Evolutionary conservation across 768 basidiomycete genomes (phyloP), one percentile per base, ranked within the genome.

Genomic region (Serendipita sp.): DNA sequence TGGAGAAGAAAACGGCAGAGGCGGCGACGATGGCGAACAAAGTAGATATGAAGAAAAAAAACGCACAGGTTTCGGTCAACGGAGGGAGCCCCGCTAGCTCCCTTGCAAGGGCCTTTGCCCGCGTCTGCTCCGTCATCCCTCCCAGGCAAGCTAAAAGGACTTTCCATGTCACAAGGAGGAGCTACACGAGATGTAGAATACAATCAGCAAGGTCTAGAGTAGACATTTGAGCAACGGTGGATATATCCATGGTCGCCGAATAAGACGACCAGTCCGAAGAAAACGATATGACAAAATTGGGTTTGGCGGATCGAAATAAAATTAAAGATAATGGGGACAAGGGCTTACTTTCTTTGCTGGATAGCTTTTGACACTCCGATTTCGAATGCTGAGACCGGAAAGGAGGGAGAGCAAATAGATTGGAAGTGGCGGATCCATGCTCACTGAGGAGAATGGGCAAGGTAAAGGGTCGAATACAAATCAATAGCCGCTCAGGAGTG

Each of bases 111-210:
- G 79, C 85, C 74, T 94, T 94, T 48, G 86, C 90, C 51, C 90
- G 82, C 5, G 76, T 77, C 44, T 90, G 81, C 67, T 98, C 95
- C 63, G 87, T 84, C 65, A 95, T 80, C 3, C 96, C 96, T 43
- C 96, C 96, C 69, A 92, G 86, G 71, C 91, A 96, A 34, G 90
- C 84, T 50, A 99, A 75, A 42, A 98, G 74, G 0, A 90, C 83
- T 71, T 98, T 99, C 96, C 96, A 99, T 7, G 96, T 76, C 0
- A 99, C 81, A 16, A 98, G 81, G 13, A 99, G 80, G 2, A 97
- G 82, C 94, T 96, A 68, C 51, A n/a, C n/a, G n/a, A n/a, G n/a
- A n/a, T n/a, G n/a, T n/a, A n/a, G 61, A 53, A 33, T n/a, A n/a
- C n/a, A n/a, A n/a, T n/a, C n/a, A n/a, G n/a, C n/a, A n/a, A n/a